Percentiles rank a stretch among this genome's conserved stretches.
These are phyloP conservation scores for Penicillium sp. DNA, from an alignment of 2,329 filamentous ascomycete species.

Conservation along the genomic window DNA sequence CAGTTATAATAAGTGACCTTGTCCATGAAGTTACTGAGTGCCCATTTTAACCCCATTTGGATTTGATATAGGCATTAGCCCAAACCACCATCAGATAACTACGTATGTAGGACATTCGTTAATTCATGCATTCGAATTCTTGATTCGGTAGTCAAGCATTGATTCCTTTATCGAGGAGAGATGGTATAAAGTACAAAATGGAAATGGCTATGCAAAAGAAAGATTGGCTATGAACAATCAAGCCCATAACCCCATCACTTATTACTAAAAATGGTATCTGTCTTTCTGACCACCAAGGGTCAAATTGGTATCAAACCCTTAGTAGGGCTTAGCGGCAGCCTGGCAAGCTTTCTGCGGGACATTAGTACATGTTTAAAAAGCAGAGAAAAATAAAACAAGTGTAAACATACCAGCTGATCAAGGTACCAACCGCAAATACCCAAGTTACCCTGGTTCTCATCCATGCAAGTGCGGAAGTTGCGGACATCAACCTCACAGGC, in stretches of 20 bases:
- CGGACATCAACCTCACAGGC: constrained; percentile 78
- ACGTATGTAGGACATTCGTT: background rate
- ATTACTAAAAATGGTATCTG: constrained; percentile 10
- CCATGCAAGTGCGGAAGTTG: constrained; percentile 93
- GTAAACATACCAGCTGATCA: constrained; percentile 69
- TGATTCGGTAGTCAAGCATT: constrained; percentile 10
- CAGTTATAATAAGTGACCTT: background rate
- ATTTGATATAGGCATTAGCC: background rate
- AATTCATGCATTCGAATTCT: constrained; percentile 7
- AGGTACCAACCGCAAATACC: constrained; percentile 97
- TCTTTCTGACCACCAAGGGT: constrained; percentile 8
- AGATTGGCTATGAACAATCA: constrained; percentile 4
- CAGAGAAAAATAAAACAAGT: background rate
- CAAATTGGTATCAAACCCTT: constrained; percentile 29
- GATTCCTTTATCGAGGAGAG: constrained; percentile 20
- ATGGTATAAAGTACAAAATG: constrained; percentile 27
- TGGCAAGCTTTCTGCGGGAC: constrained; percentile 71
- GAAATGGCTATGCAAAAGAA: constrained; percentile 22
- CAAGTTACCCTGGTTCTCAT: constrained; percentile 91
- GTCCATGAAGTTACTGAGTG: background rate
- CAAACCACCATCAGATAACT: too few species aligned
- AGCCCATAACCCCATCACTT: constrained; percentile 8
- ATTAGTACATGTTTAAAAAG: constrained; percentile 28
- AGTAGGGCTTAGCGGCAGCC: constrained; percentile 70
- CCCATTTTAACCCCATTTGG: background rate